Conservation (phyloP, 2,329 filamentous ascomycete species). For the Diaporthe australafricana region DNA sequence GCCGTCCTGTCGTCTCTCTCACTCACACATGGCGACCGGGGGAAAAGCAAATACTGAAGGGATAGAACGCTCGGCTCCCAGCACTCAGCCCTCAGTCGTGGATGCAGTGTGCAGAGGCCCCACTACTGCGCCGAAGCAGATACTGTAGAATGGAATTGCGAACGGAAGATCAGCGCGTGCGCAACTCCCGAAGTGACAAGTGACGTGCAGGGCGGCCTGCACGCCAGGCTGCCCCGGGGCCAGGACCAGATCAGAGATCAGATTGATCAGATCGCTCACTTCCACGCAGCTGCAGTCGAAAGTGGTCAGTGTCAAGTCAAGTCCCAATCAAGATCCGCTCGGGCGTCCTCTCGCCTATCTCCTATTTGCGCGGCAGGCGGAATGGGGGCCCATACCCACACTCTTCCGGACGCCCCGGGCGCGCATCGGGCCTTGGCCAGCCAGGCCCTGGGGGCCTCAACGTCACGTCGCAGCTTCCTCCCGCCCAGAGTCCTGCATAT, state of each 20-base stretch:
- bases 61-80: neutral
- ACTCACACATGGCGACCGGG: neutral
- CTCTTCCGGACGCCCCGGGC: conserved; percentile 7
- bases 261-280: conserved; percentile 23
- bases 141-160: too few relatives aligned
- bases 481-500: neutral
- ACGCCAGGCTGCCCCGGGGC: neutral
- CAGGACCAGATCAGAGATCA: conserved; percentile 16
- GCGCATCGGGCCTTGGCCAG: neutral
- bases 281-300: conserved; percentile 7
- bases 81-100: neutral
- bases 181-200: neutral
- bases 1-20: neutral
- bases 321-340: neutral
- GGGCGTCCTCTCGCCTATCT: neutral
- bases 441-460: neutral
- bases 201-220: neutral
- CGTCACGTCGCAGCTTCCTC: neutral
- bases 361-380: neutral
- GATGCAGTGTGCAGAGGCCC: neutral
- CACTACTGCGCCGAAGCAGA: neutral
- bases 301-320: too few relatives aligned
- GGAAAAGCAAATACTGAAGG: neutral
- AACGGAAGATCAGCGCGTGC: neutral
- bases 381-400: neutral